Conservation (phyloP, 2,329 filamentous ascomycete species). For the Colletotrichum sp. region DNA sequence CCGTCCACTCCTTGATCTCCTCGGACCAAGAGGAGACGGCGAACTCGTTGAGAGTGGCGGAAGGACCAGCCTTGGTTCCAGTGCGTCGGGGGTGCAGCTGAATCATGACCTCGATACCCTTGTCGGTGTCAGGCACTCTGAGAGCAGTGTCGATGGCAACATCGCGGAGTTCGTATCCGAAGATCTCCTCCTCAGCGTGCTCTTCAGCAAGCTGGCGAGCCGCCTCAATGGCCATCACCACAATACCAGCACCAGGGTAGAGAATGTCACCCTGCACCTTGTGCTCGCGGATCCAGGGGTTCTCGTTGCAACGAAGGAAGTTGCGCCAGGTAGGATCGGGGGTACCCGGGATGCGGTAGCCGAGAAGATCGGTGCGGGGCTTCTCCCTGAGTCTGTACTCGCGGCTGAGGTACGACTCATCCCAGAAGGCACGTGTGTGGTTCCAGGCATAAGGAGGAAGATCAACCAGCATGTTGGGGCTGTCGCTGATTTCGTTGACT, state of each 20-base stretch:
- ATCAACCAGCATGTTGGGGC: conserved; percentile 9
- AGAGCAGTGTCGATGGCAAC: conserved; percentile 24
- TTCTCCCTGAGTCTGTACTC: conserved; percentile 17
- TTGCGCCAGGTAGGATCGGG: conserved; percentile 20
- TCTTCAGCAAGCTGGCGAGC: conserved; percentile 18
- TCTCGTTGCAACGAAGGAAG: conserved; percentile 30
- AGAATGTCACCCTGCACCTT: conserved; percentile 47
- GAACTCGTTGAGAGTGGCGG: conserved; percentile 11
- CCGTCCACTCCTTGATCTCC: conserved; percentile 16
- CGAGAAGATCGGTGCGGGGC: conserved; percentile 21
- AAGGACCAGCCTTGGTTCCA: conserved; percentile 14
- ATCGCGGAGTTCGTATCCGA: conserved; percentile 25
- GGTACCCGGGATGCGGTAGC: neutral
- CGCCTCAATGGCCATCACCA: conserved; percentile 31
- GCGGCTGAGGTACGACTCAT: conserved; percentile 13
- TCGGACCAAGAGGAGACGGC: conserved; percentile 12
- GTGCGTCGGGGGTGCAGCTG: conserved; percentile 18
- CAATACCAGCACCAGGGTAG: conserved; percentile 40
- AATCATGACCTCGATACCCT: conserved; percentile 24
- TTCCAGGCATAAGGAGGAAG: conserved; percentile 27
- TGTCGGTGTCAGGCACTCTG: conserved; percentile 22
- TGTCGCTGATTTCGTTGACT: conserved; percentile 7
- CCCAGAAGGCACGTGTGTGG: conserved; percentile 16
- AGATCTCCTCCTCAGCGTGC: conserved; percentile 4
- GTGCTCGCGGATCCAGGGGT: conserved; percentile 53